Evolutionary conservation across 2,329 filamentous ascomycete species (phyloP), one percentile per base, ranked within the genome.

Genomic region (Cadophora luteo-olivacea): DNA sequence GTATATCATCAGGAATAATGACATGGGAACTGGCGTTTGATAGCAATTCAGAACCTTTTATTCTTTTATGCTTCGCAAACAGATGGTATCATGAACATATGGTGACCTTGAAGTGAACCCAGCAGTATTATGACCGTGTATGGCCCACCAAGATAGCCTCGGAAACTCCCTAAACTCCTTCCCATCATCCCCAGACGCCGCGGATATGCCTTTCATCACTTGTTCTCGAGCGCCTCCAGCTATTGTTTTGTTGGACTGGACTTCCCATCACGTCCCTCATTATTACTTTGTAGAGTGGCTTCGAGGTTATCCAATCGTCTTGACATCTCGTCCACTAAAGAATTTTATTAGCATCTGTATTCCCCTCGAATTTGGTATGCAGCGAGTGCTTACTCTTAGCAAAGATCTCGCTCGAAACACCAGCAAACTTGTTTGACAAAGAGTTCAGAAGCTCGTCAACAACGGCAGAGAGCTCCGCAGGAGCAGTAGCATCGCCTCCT

Each of bases 261-360:
- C 67, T 72, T 77, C 33, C 69, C 72, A 64, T 75, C 72, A 33
- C 66, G 70, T 24, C 67, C 66, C 33, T 72, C 72, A 41, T 64
- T 65, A 63, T 72, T 73, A 54, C 64, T 72, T 62, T 78, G 75
- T 29, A 78, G 61, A 41, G 72, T 71, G 58, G 74, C 69, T 61
- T 79, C 94, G 12, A 97, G 85, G 68, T 90, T 93, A 78, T 97
- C 94, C 25, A 97, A 82, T 32, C 94, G 88, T 69, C 91, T 86
- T 16, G 92, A 92, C 94, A 97, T 97, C 72, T 97, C 94, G 77
- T 97, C 94, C 92, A 97, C 94, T 97, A 69, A 32, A 55, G 57
- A 7, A 9, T 8, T 7, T 11, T 67, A 33, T 70, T 51, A 67
- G 54, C 9, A 57, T 25, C 65, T 14, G 29, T 38, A 11, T 24